Percentiles rank a stretch among this genome's conserved stretches.
These are phyloP conservation scores for Cyclotella kingstonii DNA, from an alignment of 108 stramenopile species.

Conservation along the genomic window DNA sequence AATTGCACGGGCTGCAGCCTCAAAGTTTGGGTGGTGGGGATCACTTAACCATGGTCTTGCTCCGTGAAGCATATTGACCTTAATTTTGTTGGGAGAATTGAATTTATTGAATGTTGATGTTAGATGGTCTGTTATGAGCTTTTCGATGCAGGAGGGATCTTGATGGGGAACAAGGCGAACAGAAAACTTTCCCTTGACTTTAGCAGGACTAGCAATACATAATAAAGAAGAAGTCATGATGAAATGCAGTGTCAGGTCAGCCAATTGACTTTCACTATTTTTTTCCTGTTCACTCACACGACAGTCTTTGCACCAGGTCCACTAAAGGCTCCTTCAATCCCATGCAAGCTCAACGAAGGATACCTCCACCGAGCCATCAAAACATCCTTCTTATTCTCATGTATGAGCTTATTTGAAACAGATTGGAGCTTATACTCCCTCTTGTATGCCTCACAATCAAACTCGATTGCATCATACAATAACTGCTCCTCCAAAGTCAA, in stretches of 20 bases:
- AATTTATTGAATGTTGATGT: constrained; percentile 56
- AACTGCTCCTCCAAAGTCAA: constrained; percentile 70
- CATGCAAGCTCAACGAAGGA: constrained; percentile 82
- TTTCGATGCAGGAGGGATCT: constrained; percentile 63
- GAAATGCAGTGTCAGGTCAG: no score
- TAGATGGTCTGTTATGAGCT: constrained; percentile 53
- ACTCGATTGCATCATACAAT: constrained; percentile 72
- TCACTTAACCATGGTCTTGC: constrained; percentile 73
- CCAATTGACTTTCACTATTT: no score
- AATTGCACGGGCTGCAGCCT: constrained; percentile 70
- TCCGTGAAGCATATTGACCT: constrained; percentile 60
- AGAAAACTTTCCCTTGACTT: constrained; percentile 80
- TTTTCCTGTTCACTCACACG: constrained; percentile 36
- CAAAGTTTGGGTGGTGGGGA: constrained; percentile 81
- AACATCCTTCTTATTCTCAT: constrained; percentile 60
- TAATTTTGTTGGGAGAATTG: constrained; percentile 65
- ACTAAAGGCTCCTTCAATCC: constrained; percentile 82
- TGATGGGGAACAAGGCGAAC: constrained; percentile 81
- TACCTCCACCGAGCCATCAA: constrained; percentile 83
- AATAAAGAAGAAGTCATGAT: neutral
- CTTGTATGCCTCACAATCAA: constrained; percentile 63
- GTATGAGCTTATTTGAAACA: constrained; percentile 57
- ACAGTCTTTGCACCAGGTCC: constrained; percentile 85
- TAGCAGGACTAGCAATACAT: constrained; percentile 36
- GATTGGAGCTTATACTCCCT: constrained; percentile 52